These are phyloP conservation scores for Phlebiopsis gigantea DNA, from an alignment of 768 basidiomycete species.

Conservation along the genomic window DNA sequence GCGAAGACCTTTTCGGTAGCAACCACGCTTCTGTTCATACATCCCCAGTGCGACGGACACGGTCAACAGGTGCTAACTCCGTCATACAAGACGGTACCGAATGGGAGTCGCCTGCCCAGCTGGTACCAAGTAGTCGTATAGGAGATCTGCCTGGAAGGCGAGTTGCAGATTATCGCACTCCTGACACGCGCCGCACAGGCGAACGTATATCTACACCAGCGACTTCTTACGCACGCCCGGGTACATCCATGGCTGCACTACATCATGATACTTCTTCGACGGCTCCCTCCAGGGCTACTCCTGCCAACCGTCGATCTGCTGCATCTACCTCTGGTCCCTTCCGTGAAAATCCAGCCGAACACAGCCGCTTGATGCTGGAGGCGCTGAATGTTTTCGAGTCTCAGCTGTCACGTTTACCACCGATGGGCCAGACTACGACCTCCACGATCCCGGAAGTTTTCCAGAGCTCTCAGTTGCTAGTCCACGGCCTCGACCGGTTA, in stretches of 20 bases:
- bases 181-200: slow-evolving; percentile 4
- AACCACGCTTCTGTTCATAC: not conserved
- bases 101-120: slow-evolving; percentile 11
- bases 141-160: slow-evolving; percentile 8
- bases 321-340: not conserved
- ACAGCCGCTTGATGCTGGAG: slow-evolving; percentile 66
- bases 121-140: slow-evolving; percentile 7
- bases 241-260: slow-evolving; percentile 32
- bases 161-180: slow-evolving; percentile 12
- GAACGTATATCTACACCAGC: slow-evolving; percentile 1
- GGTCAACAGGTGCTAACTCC: slow-evolving; percentile 20
- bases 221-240: slow-evolving; percentile 15
- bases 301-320: not conserved
- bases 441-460: slow-evolving; percentile 48
- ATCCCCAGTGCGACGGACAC: slow-evolving; percentile 15
- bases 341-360: slow-evolving; percentile 39
- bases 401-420: slow-evolving; percentile 52
- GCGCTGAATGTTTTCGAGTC: slow-evolving; percentile 66
- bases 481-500: slow-evolving; percentile 60
- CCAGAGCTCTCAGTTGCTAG: slow-evolving; percentile 57
- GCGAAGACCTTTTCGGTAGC: slow-evolving; percentile 33
- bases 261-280: slow-evolving; percentile 22
- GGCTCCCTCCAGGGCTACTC: slow-evolving; percentile 29
- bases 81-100: slow-evolving; percentile 12
- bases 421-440: slow-evolving; percentile 33